Base-by-base conservation (phyloP, 2,329 filamentous ascomycete species). In the Decorospora gaudefroyi region DNA sequence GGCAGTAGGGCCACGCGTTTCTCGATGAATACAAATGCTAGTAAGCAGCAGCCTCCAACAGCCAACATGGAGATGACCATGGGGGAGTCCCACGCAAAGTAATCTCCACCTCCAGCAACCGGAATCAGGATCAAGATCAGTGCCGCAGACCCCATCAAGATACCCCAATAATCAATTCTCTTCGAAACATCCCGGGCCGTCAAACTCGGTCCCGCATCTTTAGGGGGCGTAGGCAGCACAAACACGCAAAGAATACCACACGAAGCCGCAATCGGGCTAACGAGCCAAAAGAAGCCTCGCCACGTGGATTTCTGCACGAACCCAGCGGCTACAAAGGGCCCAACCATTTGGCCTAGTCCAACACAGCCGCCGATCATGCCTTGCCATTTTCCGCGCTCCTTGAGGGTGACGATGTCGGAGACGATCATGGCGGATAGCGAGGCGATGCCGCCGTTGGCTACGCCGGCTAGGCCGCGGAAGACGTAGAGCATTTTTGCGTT, bases 91-190 rank as follows among this genome's bases (percentile, higher is more conserved):
- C 79, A 83, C 3, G 72, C 62, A 49, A 82, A 83, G 46, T 81
- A 81, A 0, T 76, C 74, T 1, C 78, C 81, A 43, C 79, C 81
- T 11, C 81, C 81, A 2, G 82, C 84, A 9, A 86, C 76, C 0
- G 83, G 83, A 30, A 87, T 82, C 12, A 86, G 71, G 2, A 86
- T 54, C 9, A 85, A 72, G 7, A 86, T 77, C 18, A 84, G 77
- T 0, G 76, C 81, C 5, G 76, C 67, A 0, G 79, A 80, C 3
- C 77, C 79, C 2, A 76, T 73, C 8, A 83, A 43, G 1, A 82
- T 71, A 1, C 83, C 84, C 16, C 70, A 76, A 51, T 78, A 83
- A 61, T 87, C 83, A 41, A 86, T 81, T 35, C 78, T 79, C 33
- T 67, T 69, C 15, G 79, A 53, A 27, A 77, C 80, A 26, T 76